phyloP scores from a whole-genome alignment of 31 red algal genomes.

The Asparagopsis taxiformis region DNA sequence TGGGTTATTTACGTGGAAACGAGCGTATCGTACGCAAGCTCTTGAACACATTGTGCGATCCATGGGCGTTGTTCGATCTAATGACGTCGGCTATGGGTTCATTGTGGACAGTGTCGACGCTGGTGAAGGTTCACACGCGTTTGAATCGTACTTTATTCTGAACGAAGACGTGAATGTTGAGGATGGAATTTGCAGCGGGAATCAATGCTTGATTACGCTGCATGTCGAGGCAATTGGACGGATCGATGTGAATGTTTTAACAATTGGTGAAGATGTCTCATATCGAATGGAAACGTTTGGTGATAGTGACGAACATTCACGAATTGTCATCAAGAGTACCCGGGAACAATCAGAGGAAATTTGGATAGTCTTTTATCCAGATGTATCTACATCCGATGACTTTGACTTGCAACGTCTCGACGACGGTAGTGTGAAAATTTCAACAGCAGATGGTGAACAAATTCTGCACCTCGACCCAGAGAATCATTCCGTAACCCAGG shows the following conservation, averaged over 20 bases:
- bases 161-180: background rate
- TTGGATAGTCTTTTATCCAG: constrained; percentile 6
- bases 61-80: constrained; percentile 2
- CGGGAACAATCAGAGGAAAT: constrained; percentile 3
- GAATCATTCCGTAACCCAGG: background rate
- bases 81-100: constrained; percentile 10
- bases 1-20: constrained; percentile 21
- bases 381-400: background rate
- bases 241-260: background rate
- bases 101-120: constrained; percentile 24
- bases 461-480: background rate
- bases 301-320: background rate
- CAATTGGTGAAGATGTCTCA: background rate
- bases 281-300: constrained; percentile 4
- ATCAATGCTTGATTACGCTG: constrained; percentile 8
- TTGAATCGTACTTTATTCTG: constrained; percentile 29
- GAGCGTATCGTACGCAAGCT: background rate
- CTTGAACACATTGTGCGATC: constrained; percentile 25
- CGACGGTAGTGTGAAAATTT: background rate
- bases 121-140: background rate
- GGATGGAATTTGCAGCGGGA: background rate
- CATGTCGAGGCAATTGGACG: background rate
- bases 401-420: background rate
- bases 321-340: constrained; percentile 2
- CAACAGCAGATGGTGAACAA: constrained; percentile 1